phyloP scores from a whole-genome alignment of 768 basidiomycete species.

The Pulveroboletus frians region DNA sequence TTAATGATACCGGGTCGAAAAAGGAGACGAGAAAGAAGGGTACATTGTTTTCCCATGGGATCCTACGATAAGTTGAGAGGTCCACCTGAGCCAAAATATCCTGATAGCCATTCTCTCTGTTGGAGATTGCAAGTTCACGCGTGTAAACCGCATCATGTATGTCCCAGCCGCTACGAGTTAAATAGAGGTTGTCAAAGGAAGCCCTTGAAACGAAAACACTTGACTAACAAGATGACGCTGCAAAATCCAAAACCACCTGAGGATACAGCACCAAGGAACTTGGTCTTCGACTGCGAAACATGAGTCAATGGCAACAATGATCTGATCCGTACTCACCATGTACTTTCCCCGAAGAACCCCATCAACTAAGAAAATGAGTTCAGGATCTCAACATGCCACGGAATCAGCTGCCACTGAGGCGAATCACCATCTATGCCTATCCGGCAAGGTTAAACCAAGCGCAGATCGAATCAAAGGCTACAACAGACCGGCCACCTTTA shows the following conservation, averaged over 20 bases:
- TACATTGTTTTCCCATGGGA: conserved; percentile 88
- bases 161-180: conserved; percentile 70
- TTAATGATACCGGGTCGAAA: conserved; percentile 76
- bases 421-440: conserved; percentile 64
- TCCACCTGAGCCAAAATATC: conserved; percentile 87
- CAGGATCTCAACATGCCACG: conserved; percentile 3
- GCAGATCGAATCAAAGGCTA: not conserved
- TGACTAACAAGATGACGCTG: conserved; percentile 82
- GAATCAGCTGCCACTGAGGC: not conserved
- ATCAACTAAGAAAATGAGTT: conserved; percentile 54
- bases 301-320: conserved; percentile 5
- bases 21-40: conserved; percentile 94
- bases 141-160: conserved; percentile 85
- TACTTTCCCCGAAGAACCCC: conserved; percentile 94
- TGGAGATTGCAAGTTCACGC: conserved; percentile 84
- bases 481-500: conserved; percentile 85
- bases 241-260: conserved; percentile 90
- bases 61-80: conserved; percentile 78
- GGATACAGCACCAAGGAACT: conserved; percentile 78
- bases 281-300: conserved; percentile 71
- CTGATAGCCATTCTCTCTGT: conserved; percentile 85
- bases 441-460: not conserved
- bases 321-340: conserved; percentile 48
- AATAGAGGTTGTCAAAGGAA: conserved; percentile 1
- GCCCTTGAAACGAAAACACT: not conserved